phyloP scores from a whole-genome alignment of 2,329 filamentous ascomycete species.

The Hymenoscyphus infarciens region DNA sequence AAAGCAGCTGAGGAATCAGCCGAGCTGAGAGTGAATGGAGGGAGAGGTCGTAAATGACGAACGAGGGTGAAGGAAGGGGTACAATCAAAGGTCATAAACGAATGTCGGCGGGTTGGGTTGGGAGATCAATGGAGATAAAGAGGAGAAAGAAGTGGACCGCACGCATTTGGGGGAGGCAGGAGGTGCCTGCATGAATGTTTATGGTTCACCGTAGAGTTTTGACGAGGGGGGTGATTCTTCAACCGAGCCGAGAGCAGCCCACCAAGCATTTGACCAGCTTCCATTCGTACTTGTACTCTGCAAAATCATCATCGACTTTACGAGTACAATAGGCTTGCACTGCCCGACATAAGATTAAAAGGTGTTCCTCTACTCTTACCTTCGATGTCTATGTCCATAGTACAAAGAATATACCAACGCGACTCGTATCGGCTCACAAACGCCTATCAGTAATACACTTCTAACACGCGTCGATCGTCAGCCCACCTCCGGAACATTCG shows the following conservation, averaged over 20 bases:
- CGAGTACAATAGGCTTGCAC: too few relatives aligned
- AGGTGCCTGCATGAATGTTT: neutral
- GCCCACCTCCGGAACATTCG: neutral
- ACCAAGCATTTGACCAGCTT: too few relatives aligned
- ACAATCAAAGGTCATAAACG: slow-evolving; percentile 1
- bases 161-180: neutral
- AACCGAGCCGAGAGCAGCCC: too few relatives aligned
- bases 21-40: neutral
- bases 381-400: too few relatives aligned
- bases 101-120: neutral
- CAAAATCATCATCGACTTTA: too few relatives aligned
- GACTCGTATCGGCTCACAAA: too few relatives aligned
- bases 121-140: slow-evolving; percentile 5
- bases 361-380: too few relatives aligned
- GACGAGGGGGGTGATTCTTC: neutral
- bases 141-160: neutral
- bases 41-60: neutral
- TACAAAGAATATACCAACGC: too few relatives aligned
- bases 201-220: slow-evolving; percentile 2
- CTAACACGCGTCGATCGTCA: neutral
- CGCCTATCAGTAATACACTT: too few relatives aligned
- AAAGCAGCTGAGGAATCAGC: neutral
- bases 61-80: neutral
- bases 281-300: too few relatives aligned
- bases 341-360: too few relatives aligned